Percentiles rank a stretch among this genome's conserved stretches.
These are phyloP conservation scores for Daldinia sp. DNA, from an alignment of 2,329 filamentous ascomycete genomes.

Conservation along the genomic window DNA sequence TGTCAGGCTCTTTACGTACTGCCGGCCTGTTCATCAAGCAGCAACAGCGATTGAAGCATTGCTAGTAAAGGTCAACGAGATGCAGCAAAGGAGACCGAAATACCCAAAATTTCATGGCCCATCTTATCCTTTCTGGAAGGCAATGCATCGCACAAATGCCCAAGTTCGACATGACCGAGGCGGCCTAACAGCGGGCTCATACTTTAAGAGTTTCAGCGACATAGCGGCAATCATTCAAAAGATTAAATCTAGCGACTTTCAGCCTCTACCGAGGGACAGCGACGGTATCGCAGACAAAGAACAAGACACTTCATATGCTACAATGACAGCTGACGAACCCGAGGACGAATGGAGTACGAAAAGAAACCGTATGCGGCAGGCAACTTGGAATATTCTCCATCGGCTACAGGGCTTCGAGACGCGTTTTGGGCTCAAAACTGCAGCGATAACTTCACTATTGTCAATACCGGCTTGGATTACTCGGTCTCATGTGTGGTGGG, in stretches of 20 bases:
- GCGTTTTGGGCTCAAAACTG: constrained; percentile 68
- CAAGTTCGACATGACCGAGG: constrained; percentile 71
- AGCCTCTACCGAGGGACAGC: constrained; percentile 48
- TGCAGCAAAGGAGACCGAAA: constrained; percentile 57
- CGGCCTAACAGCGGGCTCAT: constrained; percentile 61
- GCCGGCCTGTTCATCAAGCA: constrained; percentile 66
- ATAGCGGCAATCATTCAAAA: constrained; percentile 59
- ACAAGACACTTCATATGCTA: constrained; percentile 54
- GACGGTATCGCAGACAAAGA: constrained; percentile 40
- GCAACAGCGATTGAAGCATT: constrained; percentile 62
- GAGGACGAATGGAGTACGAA: constrained; percentile 52
- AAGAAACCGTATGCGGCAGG: constrained; percentile 58
- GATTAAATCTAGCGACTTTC: constrained; percentile 56
- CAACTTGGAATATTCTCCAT: constrained; percentile 63
- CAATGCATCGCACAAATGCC: constrained; percentile 65
- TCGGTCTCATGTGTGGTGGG: constrained; percentile 64
- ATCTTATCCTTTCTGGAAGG: constrained; percentile 66
- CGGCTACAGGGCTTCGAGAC: constrained; percentile 69
- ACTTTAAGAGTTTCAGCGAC: constrained; percentile 60
- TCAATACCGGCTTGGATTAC: constrained; percentile 66
- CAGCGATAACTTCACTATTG: constrained; percentile 62
- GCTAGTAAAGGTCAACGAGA: constrained; percentile 60
- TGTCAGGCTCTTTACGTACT: constrained; percentile 66
- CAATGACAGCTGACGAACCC: constrained; percentile 56
- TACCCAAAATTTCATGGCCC: constrained; percentile 61